Base-by-base conservation (phyloP, 2,329 filamentous ascomycete species). In the Dothistroma pini region DNA sequence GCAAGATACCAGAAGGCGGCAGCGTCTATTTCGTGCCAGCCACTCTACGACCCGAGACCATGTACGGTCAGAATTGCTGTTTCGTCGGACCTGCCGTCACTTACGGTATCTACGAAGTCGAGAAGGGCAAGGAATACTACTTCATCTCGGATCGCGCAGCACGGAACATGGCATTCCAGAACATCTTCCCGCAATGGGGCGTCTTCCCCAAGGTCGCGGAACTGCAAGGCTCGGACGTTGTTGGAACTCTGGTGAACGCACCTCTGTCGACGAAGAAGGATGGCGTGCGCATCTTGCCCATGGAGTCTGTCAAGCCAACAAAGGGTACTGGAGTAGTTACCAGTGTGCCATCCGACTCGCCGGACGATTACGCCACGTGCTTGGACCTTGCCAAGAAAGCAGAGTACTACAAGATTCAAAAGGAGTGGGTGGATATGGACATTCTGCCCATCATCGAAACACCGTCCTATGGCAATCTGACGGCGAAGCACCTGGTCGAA, bases 281-380 rank as follows among this genome's bases (percentile, higher is more conserved):
- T 52, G 90, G 89, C 66, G 89, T 99, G 29, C 86, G 91, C 47
- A 92, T 99, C 60, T 80, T 99, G 61, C 95, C 95, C 56, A 99
- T 99, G 95, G 92, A 96, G 64, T 89, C 89, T 0, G 91, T 97
- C 52, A 88, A 95, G 69, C 88, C 91, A 16, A 90, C 89, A 58
- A 99, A 99, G 81, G 95, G 95, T 73, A 99, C 95, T 22, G 95
- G 93, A 74, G 93, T 99, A 44, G 95, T 99, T 54, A 96, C 93
- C 1, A 97, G 86, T 47, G 95, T 99, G 14, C 95, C 95, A 21
- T 97, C 92, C 1, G 95, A 99, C 79, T 96, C 90, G 60, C 91
- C 95, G 1, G 95, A 99, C 73, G 95, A 99, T 74, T 99, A 89
- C 75, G 92, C 92, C 50, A 99, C 92, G 32, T 83, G 93, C 48